These are phyloP conservation scores for Umbellularia californica DNA, from an alignment of 164 flowering plant species.

Conservation along the genomic window DNA sequence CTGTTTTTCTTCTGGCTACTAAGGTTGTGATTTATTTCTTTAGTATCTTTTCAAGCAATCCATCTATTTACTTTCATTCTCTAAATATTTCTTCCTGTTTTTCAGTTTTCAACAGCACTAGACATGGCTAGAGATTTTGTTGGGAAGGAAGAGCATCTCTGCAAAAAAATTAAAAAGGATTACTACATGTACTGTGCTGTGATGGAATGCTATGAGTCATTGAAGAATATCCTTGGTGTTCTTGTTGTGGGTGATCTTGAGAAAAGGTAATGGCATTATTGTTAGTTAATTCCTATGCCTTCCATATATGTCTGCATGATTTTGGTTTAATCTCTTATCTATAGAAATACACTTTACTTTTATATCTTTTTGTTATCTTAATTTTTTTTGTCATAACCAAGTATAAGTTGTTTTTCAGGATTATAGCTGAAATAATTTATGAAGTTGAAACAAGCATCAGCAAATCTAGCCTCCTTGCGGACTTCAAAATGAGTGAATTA, in stretches of 20 bases:
- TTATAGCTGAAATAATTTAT: constrained; percentile 44
- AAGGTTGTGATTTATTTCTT: constrained; percentile 37
- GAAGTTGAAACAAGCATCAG: constrained; percentile 64
- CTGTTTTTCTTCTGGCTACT: constrained; percentile 78
- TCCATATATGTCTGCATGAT: not conserved
- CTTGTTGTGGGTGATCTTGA: constrained; percentile 71
- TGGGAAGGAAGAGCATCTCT: constrained; percentile 61
- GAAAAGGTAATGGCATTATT: constrained; percentile 43
- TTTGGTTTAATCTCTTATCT: not conserved
- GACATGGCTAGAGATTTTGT: constrained; percentile 69
- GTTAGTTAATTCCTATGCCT: not conserved
- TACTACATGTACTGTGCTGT: constrained; percentile 69
- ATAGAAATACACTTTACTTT: not conserved
- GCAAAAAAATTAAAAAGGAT: constrained; percentile 57
- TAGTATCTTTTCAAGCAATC: not conserved
- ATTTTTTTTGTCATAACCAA: not conserved
- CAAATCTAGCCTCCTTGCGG: constrained; percentile 50
- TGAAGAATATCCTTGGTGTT: constrained; percentile 62
- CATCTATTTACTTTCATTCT: not conserved
- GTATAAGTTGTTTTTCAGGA: constrained; percentile 30
- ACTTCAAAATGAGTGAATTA: constrained; percentile 63
- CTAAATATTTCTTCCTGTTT: constrained; percentile 8
- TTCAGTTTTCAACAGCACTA: constrained; percentile 68
- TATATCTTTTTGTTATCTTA: not conserved
- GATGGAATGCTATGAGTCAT: constrained; percentile 71